A percentile compares a stretch with the other conserved stretches of the same genome.
phyloP scores from a whole-genome alignment of 1,284 basidiomycete genomes.

The Ustilago tritici region DNA sequence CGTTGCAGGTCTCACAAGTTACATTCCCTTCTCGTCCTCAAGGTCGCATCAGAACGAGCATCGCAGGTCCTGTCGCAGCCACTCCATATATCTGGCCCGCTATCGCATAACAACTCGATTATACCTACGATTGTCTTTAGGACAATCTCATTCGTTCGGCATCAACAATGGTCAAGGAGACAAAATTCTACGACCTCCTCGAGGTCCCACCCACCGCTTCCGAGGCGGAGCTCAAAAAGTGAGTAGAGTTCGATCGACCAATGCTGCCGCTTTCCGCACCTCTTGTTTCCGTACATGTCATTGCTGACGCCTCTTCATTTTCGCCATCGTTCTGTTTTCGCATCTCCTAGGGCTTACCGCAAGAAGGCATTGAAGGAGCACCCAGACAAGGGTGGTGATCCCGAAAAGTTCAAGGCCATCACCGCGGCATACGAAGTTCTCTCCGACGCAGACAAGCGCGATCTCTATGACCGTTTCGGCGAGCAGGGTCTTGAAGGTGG shows the following conservation, averaged over 20 bases:
- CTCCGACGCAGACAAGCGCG: conserved; percentile 83
- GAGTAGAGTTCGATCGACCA: conserved; percentile 23
- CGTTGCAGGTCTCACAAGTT: background rate
- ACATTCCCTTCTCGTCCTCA: conserved; percentile 1
- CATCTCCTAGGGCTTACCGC: conserved; percentile 47
- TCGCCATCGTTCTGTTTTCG: background rate
- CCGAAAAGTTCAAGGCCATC: conserved; percentile 94
- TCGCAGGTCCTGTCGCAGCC: background rate
- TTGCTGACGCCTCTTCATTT: background rate
- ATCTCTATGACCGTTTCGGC: conserved; percentile 86
- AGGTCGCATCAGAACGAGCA: background rate
- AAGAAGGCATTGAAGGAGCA: conserved; percentile 73
- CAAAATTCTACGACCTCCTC: conserved; percentile 68
- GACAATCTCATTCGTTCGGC: conserved; percentile 4
- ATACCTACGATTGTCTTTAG: no score
- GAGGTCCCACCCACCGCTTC: conserved; percentile 60
- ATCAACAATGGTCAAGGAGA: conserved; percentile 52
- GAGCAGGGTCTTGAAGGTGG: conserved; percentile 83
- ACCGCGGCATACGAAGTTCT: conserved; percentile 97
- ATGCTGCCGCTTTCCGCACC: background rate
- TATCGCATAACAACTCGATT: background rate
- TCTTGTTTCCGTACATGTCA: background rate
- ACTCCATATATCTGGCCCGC: background rate
- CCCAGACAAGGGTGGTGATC: conserved; percentile 97
- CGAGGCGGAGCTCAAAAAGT: conserved; percentile 68